A percentile compares a stretch with the other conserved stretches of the same genome.
Evolutionary conservation across 257 asterid species (phyloP).

Genomic region (Schizonepeta tenuifolia): DNA sequence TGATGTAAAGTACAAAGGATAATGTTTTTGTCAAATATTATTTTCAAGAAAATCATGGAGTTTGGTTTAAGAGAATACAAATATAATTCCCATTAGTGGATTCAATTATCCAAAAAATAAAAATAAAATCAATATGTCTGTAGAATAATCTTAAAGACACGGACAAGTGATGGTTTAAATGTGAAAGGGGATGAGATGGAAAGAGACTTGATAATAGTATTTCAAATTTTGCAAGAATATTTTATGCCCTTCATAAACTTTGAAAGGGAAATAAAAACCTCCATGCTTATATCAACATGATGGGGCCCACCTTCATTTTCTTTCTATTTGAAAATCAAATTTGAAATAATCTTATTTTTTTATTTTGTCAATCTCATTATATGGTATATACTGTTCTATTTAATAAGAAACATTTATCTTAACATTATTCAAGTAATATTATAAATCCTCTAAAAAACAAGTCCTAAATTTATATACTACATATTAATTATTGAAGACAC

Average conservation of each 20-base stretch:
- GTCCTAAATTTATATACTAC: too few relatives aligned
- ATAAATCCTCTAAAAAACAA: neutral
- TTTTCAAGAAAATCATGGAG: neutral
- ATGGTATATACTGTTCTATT: neutral
- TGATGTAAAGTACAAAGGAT: neutral
- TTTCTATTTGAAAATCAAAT: neutral
- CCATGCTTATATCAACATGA: neutral
- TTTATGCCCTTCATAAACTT: conserved; percentile 15
- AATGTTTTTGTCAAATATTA: neutral
- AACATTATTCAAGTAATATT: too few relatives aligned
- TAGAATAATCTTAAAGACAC: conserved; percentile 15
- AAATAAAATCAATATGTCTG: conserved; percentile 11
- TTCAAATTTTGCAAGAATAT: conserved; percentile 18
- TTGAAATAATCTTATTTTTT: neutral
- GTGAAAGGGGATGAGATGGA: conserved; percentile 19
- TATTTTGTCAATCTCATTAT: neutral
- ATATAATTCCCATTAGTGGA: neutral
- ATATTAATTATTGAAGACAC: too few relatives aligned
- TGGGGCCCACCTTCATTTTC: neutral
- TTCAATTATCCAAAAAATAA: neutral
- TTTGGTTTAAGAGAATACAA: neutral
- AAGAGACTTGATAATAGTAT: conserved; percentile 23
- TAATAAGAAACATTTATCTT: too few relatives aligned
- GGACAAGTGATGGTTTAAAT: neutral
- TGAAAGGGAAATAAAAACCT: conserved; percentile 21